These are phyloP conservation scores for Massarina eburnea DNA, from an alignment of 2,329 filamentous ascomycete species.

Conservation along the genomic window DNA sequence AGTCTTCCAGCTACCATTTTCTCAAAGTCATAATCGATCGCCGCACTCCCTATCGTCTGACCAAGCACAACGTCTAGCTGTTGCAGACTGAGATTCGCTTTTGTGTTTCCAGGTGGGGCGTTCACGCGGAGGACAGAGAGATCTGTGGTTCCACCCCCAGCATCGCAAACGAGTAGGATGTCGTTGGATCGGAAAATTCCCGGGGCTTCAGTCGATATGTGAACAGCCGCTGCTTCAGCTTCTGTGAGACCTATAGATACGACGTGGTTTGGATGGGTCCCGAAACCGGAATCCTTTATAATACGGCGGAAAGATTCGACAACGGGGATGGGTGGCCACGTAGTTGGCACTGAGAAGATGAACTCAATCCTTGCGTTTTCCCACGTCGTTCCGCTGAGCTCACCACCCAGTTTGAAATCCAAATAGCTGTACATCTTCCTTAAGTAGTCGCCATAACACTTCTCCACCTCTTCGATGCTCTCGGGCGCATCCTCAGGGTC, in stretches of 20 bases:
- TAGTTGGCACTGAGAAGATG: conserved; percentile 60
- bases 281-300: conserved; percentile 54
- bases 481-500: conserved; percentile 49
- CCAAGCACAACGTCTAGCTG: conserved; percentile 44
- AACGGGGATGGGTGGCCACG: conserved; percentile 54
- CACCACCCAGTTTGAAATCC: conserved; percentile 39
- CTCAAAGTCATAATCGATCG: conserved; percentile 46
- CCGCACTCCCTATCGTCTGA: conserved; percentile 45
- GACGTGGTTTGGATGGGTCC: conserved; percentile 40
- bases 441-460: conserved; percentile 54
- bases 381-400: conserved; percentile 43
- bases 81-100: conserved; percentile 27
- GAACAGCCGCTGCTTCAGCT: conserved; percentile 57
- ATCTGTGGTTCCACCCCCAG: conserved; percentile 53
- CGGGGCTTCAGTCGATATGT: conserved; percentile 44
- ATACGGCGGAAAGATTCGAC: conserved; percentile 56
- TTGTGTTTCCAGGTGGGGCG: conserved; percentile 15
- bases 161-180: conserved; percentile 53
- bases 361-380: conserved; percentile 53
- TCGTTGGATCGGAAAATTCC: conserved; percentile 45
- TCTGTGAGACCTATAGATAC: conserved; percentile 53
- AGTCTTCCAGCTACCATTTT: conserved; percentile 35
- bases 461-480: conserved; percentile 48
- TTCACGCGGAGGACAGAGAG: conserved; percentile 41
- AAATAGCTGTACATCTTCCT: conserved; percentile 53